Base-by-base conservation (phyloP, 768 basidiomycete species). In the Dendrothele bispora region DNA sequence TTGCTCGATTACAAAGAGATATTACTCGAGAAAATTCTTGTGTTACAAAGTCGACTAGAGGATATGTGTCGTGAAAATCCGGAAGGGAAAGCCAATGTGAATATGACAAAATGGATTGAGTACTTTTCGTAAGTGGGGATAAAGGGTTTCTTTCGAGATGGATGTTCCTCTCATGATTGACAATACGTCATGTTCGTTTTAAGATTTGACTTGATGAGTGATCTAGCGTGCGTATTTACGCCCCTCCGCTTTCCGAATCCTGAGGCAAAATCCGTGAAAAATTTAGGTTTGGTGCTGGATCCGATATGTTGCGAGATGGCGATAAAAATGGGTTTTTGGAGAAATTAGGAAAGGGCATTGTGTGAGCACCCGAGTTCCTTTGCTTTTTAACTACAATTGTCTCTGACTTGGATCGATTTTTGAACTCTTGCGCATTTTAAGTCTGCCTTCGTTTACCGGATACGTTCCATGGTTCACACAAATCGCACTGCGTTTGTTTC, bases 261-360 rank as follows among this genome's bases (percentile, higher is more conserved):
- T 28, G 28, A n/a, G 14, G 17, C 17, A 7, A n/a, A 43, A 29
- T 12, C 11, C 27, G 58, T 59, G 35, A 62, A 58, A 44, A 60
- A 65, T 48, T 60, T 41, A 74, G 70, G 25, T 73, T 73, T 36
- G 68, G 67, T 7, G 67, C 67, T 7, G 64, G 65, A 7, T 70
- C 67, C 27, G 68, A 72, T 37, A 60, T 69, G 44, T 59, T 70
- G 61, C 62, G 62, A 10, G 60, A 69, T 20, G 59, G 70, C 6
- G 72, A 74, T 48, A 51, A 40, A n/a, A 50, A 62, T 11, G 61
- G 60, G 14, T 46, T 71, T 20, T 61, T 64, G 58, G 34, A 55
- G 18, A 54, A 58, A 15, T 49, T 70, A 46, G 58, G 63, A 46
- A 53, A 46, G 22, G 61, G 48, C 68, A 42, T 54, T 56, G 70